Base-by-base conservation (phyloP, 169 alveolate genomes). In the Eimeria acervulina region DNA sequence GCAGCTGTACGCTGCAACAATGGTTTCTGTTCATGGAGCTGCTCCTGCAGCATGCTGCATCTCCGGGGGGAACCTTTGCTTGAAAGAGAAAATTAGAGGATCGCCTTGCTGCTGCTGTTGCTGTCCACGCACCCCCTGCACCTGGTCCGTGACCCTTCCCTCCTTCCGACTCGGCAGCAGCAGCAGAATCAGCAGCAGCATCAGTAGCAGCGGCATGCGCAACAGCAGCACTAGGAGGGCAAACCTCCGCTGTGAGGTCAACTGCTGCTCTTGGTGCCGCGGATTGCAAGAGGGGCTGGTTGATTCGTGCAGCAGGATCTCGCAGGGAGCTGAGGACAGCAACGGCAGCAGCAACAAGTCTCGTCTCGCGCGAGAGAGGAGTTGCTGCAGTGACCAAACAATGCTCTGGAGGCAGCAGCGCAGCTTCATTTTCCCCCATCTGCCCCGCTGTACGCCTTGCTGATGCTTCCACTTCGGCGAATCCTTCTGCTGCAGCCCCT, bases 361-460 rank as follows among this genome's bases (percentile, higher is more conserved):
- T 17, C 15, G 59, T 31, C 52, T 84, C 92, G 7, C 19, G 52
- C 12, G 78, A 10, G 31, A 33, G 28, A 17, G 42, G 80, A 23
- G 40, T 84, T 40, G 33, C 28, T 5, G n/a, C 92, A 31, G 33
- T 33, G 19, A 84, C 76, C 33, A 84, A 31, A 19, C 76, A 84
- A 31, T 84, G 21, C 59, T 51, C 78, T 33, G 92, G 92, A 5
- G 92, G 92, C 52, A 84, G 61, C 78, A 84, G 92, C 92, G 13
- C 78, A 40, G 76, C 3, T 0, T 10, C 87, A 23, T 19, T 17
- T 40, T 40, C 63, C 36, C 13, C 74, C 5, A 26, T 6, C 74
- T 3, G 38, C 17, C n/a, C 63, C 12, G 55, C 80, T 13, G 61
- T 33, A 38, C 13, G 80, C 80, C 78, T 40, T 84, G 47, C 93